Percentiles rank a stretch among this genome's conserved stretches.
These are phyloP conservation scores for Acmispon strigosus DNA, from an alignment of 306 rosid genomes.

Conservation along the genomic window DNA sequence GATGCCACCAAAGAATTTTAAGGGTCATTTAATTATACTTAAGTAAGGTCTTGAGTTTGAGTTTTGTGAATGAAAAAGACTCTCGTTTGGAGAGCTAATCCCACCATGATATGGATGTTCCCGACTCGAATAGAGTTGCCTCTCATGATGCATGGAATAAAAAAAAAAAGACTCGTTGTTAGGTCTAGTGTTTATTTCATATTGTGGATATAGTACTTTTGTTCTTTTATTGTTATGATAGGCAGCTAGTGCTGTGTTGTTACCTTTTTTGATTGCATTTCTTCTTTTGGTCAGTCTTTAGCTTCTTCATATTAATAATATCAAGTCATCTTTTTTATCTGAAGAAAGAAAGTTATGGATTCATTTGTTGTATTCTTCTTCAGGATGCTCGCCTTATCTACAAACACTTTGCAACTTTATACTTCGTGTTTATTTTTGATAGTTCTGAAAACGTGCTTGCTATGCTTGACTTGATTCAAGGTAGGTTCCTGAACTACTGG, in stretches of 20 bases:
- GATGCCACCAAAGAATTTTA: too few species aligned
- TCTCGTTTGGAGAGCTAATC: too few species aligned
- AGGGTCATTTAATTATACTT: too few species aligned
- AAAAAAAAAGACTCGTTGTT: not conserved
- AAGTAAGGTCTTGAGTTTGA: too few species aligned
- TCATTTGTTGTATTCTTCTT: slow-evolving; percentile 15
- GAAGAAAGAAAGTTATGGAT: not conserved
- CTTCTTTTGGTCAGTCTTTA: not conserved
- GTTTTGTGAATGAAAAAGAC: too few species aligned
- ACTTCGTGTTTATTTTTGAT: slow-evolving; percentile 80
- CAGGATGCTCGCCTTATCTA: slow-evolving; percentile 89
- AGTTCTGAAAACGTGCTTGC: slow-evolving; percentile 96
- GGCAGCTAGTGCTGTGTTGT: not conserved
- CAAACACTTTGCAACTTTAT: slow-evolving; percentile 90
- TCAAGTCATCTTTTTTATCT: not conserved
- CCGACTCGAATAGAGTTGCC: too few species aligned
- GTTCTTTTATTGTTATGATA: not conserved
- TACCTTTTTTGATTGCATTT: not conserved
- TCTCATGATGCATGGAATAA: too few species aligned
- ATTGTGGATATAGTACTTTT: not conserved
- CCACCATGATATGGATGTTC: too few species aligned
- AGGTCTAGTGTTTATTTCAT: not conserved
- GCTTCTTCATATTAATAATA: not conserved
- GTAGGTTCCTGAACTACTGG: slow-evolving; percentile 26
- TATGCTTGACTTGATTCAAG: slow-evolving; percentile 95